phyloP scores from a whole-genome alignment of 2,329 filamentous ascomycete genomes.

The Mariannaea sp. region DNA sequence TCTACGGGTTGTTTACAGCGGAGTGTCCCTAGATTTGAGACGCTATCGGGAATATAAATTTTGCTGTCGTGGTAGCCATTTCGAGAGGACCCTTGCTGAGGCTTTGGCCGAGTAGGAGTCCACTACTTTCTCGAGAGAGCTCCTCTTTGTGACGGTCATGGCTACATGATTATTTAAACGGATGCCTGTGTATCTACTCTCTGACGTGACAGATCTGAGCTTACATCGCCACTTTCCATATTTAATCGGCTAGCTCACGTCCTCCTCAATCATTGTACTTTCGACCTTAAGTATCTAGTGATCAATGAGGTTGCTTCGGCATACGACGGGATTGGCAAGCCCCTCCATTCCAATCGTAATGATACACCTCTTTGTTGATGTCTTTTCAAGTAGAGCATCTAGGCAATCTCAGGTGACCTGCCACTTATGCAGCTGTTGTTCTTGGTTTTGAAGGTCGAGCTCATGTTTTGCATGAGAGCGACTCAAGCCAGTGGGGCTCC shows the following conservation, averaged over 20 bases:
- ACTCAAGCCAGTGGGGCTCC: background rate
- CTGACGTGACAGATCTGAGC: background rate
- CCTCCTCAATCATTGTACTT: too few relatives aligned
- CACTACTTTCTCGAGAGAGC: background rate
- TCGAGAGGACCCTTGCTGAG: background rate
- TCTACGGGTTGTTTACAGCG: background rate
- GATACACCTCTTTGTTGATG: too few relatives aligned
- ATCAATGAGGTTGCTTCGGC: too few relatives aligned
- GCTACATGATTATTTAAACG: slow-evolving; percentile 7
- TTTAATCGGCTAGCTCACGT: too few relatives aligned
- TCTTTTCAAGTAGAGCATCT: too few relatives aligned
- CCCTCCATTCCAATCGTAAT: too few relatives aligned
- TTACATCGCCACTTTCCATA: background rate
- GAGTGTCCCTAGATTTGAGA: background rate
- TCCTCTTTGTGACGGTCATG: background rate
- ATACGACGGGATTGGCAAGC: too few relatives aligned
- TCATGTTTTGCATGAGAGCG: background rate
- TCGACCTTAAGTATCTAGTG: too few relatives aligned
- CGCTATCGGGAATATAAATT: background rate
- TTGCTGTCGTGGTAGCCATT: background rate
- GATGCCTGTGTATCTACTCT: background rate
- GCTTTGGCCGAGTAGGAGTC: background rate
- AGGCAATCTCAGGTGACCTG: background rate
- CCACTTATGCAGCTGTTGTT: background rate
- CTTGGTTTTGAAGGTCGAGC: background rate